Base-by-base conservation (phyloP, 225 moss, liverwort and hornwort species). In the Polytrichum commune region DNA sequence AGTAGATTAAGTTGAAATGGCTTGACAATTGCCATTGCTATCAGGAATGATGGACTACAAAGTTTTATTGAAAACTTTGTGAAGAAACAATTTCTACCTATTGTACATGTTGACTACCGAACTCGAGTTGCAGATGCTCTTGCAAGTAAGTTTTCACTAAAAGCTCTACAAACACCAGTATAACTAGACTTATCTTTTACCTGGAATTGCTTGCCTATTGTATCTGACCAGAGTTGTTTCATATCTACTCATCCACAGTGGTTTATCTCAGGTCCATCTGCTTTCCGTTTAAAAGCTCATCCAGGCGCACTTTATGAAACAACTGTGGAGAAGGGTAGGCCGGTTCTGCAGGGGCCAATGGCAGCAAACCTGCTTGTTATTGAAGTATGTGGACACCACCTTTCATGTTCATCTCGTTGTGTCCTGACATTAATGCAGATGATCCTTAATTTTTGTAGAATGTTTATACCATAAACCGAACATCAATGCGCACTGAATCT, bases 61-160 rank as follows among this genome's bases (percentile, higher is more conserved):
- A 85, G 60, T 30, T 95, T 95, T 60, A 93, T 91, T 32, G 90
- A 93, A 62, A 95, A 84, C 75, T 95, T 93, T 74, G 92, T 95
- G 64, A 95, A 95, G 65, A 88, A 88, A 70, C 95, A 95, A 75
- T 93, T 95, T 83, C 78, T 95, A 65, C 95, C 95, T 28, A 91
- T 93, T 29, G 92, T 93, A 3, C 89, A 89, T 63, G 95, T 95
- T 70, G 95, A 95, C 77, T 95, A 93, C 74, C 83, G 93, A 62
- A 93, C 86, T 73, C 88, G 92, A 75, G 95, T 93, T 74, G 95
- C 91, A 68, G 95, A 95, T 75, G 95, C 91, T 63, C 95, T 95
- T 73, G 95, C 93, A 72, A 95, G 95, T 95, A 80, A 87, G 86
- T 67, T 62, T 53, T 54, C 72, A 26, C 8, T 46, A 4, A 23